These are phyloP conservation scores for Quercus mongolica DNA, from an alignment of 306 rosid genomes.

Conservation along the genomic window DNA sequence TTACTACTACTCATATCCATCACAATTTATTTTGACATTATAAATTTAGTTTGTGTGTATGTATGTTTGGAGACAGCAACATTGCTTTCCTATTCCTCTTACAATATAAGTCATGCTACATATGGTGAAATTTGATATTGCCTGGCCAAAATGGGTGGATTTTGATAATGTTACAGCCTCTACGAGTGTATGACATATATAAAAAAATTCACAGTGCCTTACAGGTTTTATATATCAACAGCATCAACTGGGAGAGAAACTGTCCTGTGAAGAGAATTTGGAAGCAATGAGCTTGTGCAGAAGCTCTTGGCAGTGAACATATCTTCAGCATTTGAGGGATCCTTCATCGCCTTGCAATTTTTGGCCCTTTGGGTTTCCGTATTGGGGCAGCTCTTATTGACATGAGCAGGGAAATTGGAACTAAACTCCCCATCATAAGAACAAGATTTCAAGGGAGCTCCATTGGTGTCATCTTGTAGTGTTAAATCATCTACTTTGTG, in stretches of 20 bases:
- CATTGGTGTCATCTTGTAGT: conserved; percentile 18
- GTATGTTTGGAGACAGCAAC: too few species aligned
- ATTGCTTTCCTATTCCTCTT: too few species aligned
- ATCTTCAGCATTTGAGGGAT: conserved; percentile 30
- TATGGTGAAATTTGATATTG: conserved; percentile 2
- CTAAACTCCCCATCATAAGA: conserved; percentile 19
- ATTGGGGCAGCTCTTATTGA: conserved; percentile 40
- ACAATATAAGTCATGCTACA: neutral
- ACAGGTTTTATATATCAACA: conserved; percentile 47
- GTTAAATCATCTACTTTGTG: conserved; percentile 31
- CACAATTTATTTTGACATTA: neutral
- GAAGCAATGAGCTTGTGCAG: conserved; percentile 44
- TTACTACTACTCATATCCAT: neutral
- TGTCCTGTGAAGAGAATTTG: conserved; percentile 58
- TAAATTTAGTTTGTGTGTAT: neutral
- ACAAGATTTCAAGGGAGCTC: conserved; percentile 21
- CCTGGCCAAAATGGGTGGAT: conserved; percentile 11
- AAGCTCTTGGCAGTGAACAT: conserved; percentile 30
- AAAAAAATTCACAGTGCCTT: conserved; percentile 39
- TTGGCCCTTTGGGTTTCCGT: conserved; percentile 44
- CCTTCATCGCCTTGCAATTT: conserved; percentile 36
- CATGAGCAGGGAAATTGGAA: conserved; percentile 24
- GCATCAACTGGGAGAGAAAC: conserved; percentile 84
- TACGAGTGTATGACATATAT: conserved; percentile 26
- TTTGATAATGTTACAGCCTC: conserved; percentile 27